Base-by-base conservation (phyloP, 345 rosid species). In the Passiflora organensis region DNA sequence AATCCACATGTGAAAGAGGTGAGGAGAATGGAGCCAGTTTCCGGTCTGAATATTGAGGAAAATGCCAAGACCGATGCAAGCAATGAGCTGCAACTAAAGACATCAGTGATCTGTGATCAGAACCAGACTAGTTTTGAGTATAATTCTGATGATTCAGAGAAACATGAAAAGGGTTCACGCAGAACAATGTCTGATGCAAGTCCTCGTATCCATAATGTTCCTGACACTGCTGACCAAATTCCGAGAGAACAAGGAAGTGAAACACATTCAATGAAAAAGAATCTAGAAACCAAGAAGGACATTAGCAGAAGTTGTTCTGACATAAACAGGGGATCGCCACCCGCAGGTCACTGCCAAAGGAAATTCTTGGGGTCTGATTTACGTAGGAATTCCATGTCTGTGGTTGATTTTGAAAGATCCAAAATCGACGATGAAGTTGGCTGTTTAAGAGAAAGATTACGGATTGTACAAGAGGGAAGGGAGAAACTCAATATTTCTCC, bases 311-410 rank as follows among this genome's bases (percentile, higher is more conserved):
- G 78, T 67, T 68, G 67, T 62, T 78, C 77, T 52, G 82, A 76
- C 12, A 49, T 75, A 52, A 55, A 63, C 43, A 70, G 53, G 57
- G 53, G 57, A 55, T 56, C 75, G 46, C 73, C 75, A 34, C 73
- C 54, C 5, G 14, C 46, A 21, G 65, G 65, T 60, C 50, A 64
- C 70, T 63, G 50, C 9, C 64, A 62, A 36, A 51, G 72, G 6
- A 70, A 67, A 43, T 43, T 57, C 42, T 48, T 58, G 65, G 66
- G 63, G 62, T 65, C 72, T 28, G 69, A 55, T 71, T 52, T 72
- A 14, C 72, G 82, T n/a, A 76, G 90, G 59, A 76, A 81, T 60
- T 86, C 95, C 21, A 81, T 86, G 95, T 81, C 95, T 56, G 77
- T 81, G 55, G 68, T 81, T 63, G 95, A 86, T 61, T 70, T 61